Evolutionary conservation across 1,284 basidiomycete genomes (phyloP), one percentile per base, ranked within the genome.

Genomic region (Mycena sp.): DNA sequence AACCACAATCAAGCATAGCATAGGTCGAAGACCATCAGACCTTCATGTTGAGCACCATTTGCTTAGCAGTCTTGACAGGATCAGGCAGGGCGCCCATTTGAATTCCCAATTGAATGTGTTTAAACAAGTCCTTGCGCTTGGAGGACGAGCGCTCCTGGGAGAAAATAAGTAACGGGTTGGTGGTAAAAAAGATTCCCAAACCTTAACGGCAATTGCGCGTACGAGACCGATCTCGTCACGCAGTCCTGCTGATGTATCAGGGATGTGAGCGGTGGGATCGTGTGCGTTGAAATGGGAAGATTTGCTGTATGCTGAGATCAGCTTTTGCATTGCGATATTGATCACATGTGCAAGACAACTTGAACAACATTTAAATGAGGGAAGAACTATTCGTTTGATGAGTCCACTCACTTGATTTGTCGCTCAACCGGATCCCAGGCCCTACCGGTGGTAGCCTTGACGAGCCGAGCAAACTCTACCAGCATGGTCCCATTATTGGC

Each of bases 1-100:
- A n/a, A n/a, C n/a, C n/a, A n/a, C n/a, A n/a, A n/a, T 73, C 29
- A 1, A 80, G 65, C 80, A 82, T 81, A 0, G 70, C 32, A 64
- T 72, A 78, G 11, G 74, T 80, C 35, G 79, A 81, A 3, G 77
- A 81, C 80, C 79, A 83, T 0, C 75, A 67, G 37, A 82, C 74
- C 25, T 69, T 70, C 78, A 80, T 83, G 57, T 82, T 76, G 28
- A 80, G 64, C 1, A 79, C 69, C 48, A 63, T 72, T 63, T 44
- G 63, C 52, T 25, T 73, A 1, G 57, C 70, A 0, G 71, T 70
- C 1, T 69, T 55, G 6, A 41, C 38, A 7, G 3, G 51, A 11
- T n/a, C 2, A 74, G 72, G n/a, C n/a, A n/a, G n/a, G n/a, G n/a
- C n/a, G n/a, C n/a, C n/a, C n/a, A n/a, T 46, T 73, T 66, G 50